Evolutionary conservation across 495 filamentous ascomycete genomes (phyloP), one percentile per base, ranked within the genome.

Genomic region (Penicillium dipodomyicola): DNA sequence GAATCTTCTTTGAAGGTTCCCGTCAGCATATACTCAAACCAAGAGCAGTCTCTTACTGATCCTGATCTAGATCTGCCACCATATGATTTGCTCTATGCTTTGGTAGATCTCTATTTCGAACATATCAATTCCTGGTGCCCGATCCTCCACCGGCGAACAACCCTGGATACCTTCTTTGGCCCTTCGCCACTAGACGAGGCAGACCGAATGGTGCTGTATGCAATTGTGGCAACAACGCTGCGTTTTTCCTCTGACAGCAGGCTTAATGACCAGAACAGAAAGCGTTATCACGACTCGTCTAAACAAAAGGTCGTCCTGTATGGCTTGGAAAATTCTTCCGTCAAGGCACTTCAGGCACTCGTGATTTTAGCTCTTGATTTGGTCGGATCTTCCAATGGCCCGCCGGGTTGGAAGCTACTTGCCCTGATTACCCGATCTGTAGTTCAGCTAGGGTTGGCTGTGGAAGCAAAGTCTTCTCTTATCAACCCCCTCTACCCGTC

Each of bases 51-150:
- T 5, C 58, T 77, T 11, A 60, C 80, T 67, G 65, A 75, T 72
- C 80, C 84, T 5, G 89, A 92, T 60, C 79, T 88, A 47, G 88
- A 91, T 56, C 81, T 95, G 17, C 91, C 91, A 1, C 90, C 91
- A 6, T 92, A 95, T 57, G 89, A 93, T 69, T 68, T 96, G 19
- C 71, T 95, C 7, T 94, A 90, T 59, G 84, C 87, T 2, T 72
- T 96, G 23, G 87, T 89, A 7, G 89, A 95, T 64, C 76, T 95
- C 3, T 96, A 92, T 69, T 96, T 96, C 69, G 89, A 93, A 61
- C 88, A 94, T 59, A 84, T 96, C 67, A 92, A 95, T 66, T 88
- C 89, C 0, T 95, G 90, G 87, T 95, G 89, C 72, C 91, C 91
- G 0, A 93, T 96, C 20, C 76, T 96, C 17, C 89, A 96, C 69